phyloP scores from a whole-genome alignment of 2,329 filamentous ascomycete species.

The Rhynchosporium secalis region DNA sequence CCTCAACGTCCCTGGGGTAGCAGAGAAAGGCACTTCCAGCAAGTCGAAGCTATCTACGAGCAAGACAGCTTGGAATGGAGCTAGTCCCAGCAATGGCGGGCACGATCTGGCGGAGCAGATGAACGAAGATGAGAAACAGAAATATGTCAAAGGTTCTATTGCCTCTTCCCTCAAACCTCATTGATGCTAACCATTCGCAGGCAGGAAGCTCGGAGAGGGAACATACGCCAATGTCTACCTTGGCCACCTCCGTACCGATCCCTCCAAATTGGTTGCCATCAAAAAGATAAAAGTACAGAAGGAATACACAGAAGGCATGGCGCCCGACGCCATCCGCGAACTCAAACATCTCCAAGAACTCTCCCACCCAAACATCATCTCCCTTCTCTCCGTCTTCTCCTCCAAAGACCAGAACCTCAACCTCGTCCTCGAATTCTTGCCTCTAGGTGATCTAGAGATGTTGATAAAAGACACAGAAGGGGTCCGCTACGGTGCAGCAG shows the following conservation, averaged over 20 bases:
- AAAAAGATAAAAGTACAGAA: constrained; percentile 89
- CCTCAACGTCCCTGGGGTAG: constrained; percentile 28
- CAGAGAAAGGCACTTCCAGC: constrained; percentile 19
- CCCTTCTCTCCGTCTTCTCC: constrained; percentile 87
- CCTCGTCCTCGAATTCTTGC: constrained; percentile 90
- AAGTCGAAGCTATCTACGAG: constrained; percentile 26
- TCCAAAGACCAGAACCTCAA: constrained; percentile 97
- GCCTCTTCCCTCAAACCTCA: constrained; percentile 15
- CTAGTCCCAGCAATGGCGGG: constrained; percentile 27
- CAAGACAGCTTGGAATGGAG: constrained; percentile 26
- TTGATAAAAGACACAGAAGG: constrained; percentile 80
- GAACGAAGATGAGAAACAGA: constrained; percentile 78
- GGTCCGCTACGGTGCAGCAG: constrained; percentile 80
- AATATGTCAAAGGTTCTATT: constrained; percentile 77
- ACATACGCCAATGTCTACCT: constrained; percentile 96
- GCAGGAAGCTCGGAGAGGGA: constrained; percentile 90
- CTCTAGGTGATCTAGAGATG: constrained; percentile 91
- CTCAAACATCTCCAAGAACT: constrained; percentile 95
- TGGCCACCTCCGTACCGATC: constrained; percentile 74
- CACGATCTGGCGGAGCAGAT: constrained; percentile 74
- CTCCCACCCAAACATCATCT: constrained; percentile 92
- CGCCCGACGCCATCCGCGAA: constrained; percentile 92
- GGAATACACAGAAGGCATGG: constrained; percentile 86
- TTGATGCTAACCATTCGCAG: constrained; percentile 44
- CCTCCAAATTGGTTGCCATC: constrained; percentile 78